Conservation (phyloP, 192 early-diverging fungal species). For the Dispira parvispora region DNA sequence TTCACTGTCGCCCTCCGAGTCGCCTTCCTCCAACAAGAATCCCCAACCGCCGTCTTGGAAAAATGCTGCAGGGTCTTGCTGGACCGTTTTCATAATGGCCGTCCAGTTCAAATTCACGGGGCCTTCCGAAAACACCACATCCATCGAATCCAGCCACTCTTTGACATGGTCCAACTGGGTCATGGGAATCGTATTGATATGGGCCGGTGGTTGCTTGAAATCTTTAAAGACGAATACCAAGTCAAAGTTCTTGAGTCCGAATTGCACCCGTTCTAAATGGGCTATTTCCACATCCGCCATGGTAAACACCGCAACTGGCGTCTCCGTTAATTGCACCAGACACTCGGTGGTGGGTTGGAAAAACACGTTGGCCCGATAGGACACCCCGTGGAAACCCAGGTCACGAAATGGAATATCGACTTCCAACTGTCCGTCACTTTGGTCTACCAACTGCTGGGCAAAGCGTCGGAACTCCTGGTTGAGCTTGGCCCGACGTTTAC, state of each 20-base stretch:
- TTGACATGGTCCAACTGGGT: slow-evolving; percentile 83
- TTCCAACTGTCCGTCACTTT: slow-evolving; percentile 65
- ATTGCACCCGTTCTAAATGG: slow-evolving; percentile 93
- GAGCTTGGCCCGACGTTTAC: slow-evolving; percentile 58
- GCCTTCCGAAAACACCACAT: slow-evolving; percentile 85
- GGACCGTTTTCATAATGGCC: slow-evolving; percentile 96
- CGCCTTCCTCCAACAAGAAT: slow-evolving; percentile 57
- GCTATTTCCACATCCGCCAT: slow-evolving; percentile 86
- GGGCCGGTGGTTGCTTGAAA: slow-evolving; percentile 68
- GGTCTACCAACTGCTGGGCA: slow-evolving; percentile 74
- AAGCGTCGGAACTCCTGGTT: slow-evolving; percentile 92
- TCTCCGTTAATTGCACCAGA: slow-evolving; percentile 87
- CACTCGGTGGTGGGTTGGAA: slow-evolving; percentile 93
- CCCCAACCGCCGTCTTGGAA: slow-evolving; percentile 85
- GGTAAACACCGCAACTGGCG: slow-evolving; percentile 81
- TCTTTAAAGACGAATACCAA: slow-evolving; percentile 97
- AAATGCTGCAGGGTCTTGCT: slow-evolving; percentile 80
- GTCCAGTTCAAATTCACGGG: slow-evolving; percentile 89
- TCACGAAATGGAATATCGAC: slow-evolving; percentile 90
- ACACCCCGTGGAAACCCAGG: slow-evolving; percentile 88
- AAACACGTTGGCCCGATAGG: slow-evolving; percentile 75
- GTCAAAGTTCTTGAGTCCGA: slow-evolving; percentile 97
- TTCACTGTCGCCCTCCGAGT: slow-evolving; percentile 25
- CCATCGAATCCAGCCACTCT: slow-evolving; percentile 88
- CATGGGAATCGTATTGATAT: slow-evolving; percentile 91